Conservation (phyloP, 495 filamentous ascomycete species). For the Pyrenula massariospora region DNA sequence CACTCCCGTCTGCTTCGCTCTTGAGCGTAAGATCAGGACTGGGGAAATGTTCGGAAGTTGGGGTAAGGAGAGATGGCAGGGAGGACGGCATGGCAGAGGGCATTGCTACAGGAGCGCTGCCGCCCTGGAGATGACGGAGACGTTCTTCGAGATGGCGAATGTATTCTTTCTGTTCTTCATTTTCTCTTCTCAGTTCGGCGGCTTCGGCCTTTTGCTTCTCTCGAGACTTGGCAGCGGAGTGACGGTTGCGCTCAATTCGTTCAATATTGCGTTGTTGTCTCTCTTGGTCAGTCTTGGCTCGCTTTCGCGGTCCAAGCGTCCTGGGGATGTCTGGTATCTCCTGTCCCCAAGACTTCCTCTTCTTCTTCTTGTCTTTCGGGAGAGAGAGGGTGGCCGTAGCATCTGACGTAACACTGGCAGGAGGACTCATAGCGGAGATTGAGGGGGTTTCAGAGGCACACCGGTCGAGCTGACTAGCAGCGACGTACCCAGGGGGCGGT, state of each 20-base stretch:
- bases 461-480: neutral
- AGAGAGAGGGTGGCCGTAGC: neutral
- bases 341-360: neutral
- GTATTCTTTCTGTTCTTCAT: neutral
- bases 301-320: conserved; percentile 1
- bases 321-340: neutral
- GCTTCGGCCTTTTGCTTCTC: neutral
- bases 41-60: neutral
- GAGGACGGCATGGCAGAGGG: neutral
- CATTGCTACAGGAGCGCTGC: neutral
- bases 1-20: neutral
- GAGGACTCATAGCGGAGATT: neutral
- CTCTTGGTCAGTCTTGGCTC: neutral
- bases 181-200: neutral
- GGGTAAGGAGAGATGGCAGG: neutral
- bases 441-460: neutral
- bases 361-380: neutral
- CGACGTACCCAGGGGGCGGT: neutral
- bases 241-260: neutral
- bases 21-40: neutral
- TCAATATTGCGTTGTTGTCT: neutral
- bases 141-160: neutral
- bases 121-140: neutral
- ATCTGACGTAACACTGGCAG: neutral
- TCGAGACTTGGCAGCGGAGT: neutral